Evolutionary conservation across 768 basidiomycete species (phyloP), one percentile per base, ranked within the genome.

Genomic region (Lentinus tigrinus): DNA sequence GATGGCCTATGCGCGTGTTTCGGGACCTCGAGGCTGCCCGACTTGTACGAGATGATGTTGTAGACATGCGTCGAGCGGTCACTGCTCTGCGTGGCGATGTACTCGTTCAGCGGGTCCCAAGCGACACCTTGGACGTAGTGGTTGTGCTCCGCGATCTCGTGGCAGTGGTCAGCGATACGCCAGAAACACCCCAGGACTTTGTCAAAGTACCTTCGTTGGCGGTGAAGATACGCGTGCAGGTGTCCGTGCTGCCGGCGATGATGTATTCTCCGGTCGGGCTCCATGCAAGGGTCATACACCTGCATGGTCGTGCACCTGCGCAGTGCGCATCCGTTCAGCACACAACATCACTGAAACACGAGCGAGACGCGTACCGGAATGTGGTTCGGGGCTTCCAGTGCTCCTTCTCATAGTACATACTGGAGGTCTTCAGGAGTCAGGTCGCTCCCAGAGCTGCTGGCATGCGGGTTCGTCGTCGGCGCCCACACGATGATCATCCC

Each of bases 111-210:
- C 1, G 97, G 97, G 64, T 99, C 97, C 97, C 97, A 99, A 0
- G 96, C 93, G 27, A 98, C 97, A 9, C 97, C 97, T 76, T 99
- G 97, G 0, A 99, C 97, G 69, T 92, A 98, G 72, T 98, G 96
- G 34, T 82, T 85, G 72, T 99, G 97, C 67, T 98, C 96, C 1
- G 92, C 89, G 59, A 95, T 89, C 71, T 95, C 92, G 64, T 87
- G 84, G 23, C 36, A 60, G 47, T 42, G 64, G 61, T 37, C 26
- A 21, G 2, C 14, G n/a, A 7, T n/a, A 37, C 19, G 6, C 5
- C 14, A 26, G 7, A 38, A 2, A 16, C 17, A 4, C 7, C 10
- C 11, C 23, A 19, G 2, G 48, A 23, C 14, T 34, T n/a, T 47
- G 50, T 43, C 48, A 21, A 67, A 81, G 49, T 62, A 89, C 91